These are phyloP conservation scores for Hymenoscyphus fraxineus DNA, from an alignment of 2,329 filamentous ascomycete species.

Conservation along the genomic window DNA sequence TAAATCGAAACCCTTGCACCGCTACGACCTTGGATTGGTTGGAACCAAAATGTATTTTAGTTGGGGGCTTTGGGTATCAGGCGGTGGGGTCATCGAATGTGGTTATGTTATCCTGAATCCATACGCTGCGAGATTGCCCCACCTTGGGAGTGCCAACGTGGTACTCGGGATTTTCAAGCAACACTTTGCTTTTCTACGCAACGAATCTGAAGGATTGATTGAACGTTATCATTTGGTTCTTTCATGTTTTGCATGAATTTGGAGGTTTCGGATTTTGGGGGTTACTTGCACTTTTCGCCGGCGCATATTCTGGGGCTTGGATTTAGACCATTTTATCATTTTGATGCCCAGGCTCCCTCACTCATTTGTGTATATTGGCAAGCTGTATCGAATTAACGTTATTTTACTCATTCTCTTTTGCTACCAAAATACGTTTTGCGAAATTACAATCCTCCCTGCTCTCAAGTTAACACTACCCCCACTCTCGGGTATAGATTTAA, in stretches of 20 bases:
- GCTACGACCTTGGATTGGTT: not conserved
- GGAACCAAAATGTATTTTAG: constrained; percentile 10
- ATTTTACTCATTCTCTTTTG: no score
- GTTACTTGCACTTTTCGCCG: constrained; percentile 1
- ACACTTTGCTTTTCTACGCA: not conserved
- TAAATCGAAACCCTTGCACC: constrained; percentile 31
- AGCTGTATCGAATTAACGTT: no score
- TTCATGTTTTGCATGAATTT: not conserved
- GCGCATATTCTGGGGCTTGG: not conserved
- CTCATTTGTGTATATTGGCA: not conserved
- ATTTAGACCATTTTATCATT: not conserved
- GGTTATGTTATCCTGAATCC: constrained; percentile 1
- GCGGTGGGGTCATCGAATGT: not conserved
- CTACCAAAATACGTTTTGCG: no score
- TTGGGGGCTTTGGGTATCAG: constrained; percentile 5
- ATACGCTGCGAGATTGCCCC: not conserved
- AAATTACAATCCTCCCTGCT: no score
- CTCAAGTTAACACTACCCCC: no score
- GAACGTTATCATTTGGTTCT: not conserved
- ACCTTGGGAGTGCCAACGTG: not conserved
- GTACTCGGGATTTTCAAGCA: not conserved
- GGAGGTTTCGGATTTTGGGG: not conserved
- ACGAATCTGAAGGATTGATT: not conserved
- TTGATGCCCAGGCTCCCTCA: not conserved
- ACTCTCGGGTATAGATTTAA: no score